These are phyloP conservation scores for Avena atlantica DNA, from an alignment of 176 grass and related monocot genomes.

Conservation along the genomic window DNA sequence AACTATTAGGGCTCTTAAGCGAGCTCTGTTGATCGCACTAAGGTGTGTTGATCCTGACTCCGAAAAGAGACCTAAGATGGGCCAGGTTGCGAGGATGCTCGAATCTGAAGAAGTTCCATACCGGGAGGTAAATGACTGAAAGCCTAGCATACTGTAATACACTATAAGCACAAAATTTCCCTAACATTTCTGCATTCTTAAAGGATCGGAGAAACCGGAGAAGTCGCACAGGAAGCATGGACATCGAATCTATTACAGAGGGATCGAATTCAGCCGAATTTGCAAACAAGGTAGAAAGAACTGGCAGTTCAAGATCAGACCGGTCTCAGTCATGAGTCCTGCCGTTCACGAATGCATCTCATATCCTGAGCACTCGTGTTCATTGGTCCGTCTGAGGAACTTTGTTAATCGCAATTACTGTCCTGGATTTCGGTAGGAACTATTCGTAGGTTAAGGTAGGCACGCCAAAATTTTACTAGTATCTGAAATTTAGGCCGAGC, in stretches of 20 bases:
- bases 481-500: slow-evolving; percentile 40
- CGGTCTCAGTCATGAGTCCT: slow-evolving; percentile 45
- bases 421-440: slow-evolving; percentile 24
- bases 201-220: slow-evolving; percentile 70
- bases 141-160: not conserved
- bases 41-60: slow-evolving; percentile 85
- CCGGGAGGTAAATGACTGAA: slow-evolving; percentile 64
- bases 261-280: slow-evolving; percentile 55
- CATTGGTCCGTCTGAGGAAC: slow-evolving; percentile 9
- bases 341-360: slow-evolving; percentile 5
- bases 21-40: slow-evolving; percentile 68
- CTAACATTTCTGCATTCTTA: not conserved
- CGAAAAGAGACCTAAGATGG: slow-evolving; percentile 90
- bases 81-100: slow-evolving; percentile 82
- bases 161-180: not conserved
- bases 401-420: slow-evolving; percentile 37
- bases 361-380: slow-evolving; percentile 13
- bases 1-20: slow-evolving; percentile 63
- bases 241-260: slow-evolving; percentile 67
- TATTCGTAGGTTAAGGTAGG: slow-evolving; percentile 36
- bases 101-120: slow-evolving; percentile 80
- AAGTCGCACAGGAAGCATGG: slow-evolving; percentile 67
- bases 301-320: slow-evolving; percentile 55
- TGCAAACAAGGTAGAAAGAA: slow-evolving; percentile 65
- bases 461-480: slow-evolving; percentile 21